A percentile compares a stretch with the other conserved stretches of the same genome.
Conservation (phyloP, 2,329 filamentous ascomycete species). For the Botrytis sinoallii region DNA sequence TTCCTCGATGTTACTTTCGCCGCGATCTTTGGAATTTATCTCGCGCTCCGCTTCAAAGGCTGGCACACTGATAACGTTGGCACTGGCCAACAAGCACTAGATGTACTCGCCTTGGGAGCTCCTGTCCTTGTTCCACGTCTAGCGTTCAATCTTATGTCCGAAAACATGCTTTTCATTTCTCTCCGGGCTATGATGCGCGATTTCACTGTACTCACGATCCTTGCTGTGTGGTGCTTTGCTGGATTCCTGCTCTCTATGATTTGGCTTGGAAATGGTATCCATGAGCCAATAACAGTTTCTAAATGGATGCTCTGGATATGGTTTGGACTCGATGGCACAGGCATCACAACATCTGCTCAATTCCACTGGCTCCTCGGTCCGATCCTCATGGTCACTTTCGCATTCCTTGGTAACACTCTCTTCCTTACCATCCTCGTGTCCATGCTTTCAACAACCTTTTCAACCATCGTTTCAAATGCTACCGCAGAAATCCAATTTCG, state of each 20-base stretch:
- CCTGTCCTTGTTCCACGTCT: constrained; percentile 75
- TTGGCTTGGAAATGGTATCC: constrained; percentile 68
- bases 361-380: constrained; percentile 81
- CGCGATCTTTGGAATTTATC: constrained; percentile 66
- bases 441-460: constrained; percentile 82
- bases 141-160: constrained; percentile 78
- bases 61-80: constrained; percentile 49
- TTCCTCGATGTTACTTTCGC: constrained; percentile 80
- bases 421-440: constrained; percentile 88
- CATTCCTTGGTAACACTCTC: constrained; percentile 81
- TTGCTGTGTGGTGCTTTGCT: constrained; percentile 79
- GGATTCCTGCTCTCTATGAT: constrained; percentile 77
- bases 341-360: constrained; percentile 56
- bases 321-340: constrained; percentile 72
- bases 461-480: constrained; percentile 71
- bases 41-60: constrained; percentile 65
- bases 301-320: constrained; percentile 95
- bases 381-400: constrained; percentile 76
- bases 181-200: constrained; percentile 82
- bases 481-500: constrained; percentile 83
- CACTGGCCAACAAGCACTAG: constrained; percentile 64
- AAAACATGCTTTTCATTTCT: constrained; percentile 80
- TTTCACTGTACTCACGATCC: constrained; percentile 71
- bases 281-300: constrained; percentile 65
- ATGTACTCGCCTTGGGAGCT: constrained; percentile 75